Conservation (phyloP, 116 monocot species). For the Cymodocea nodosa region DNA sequence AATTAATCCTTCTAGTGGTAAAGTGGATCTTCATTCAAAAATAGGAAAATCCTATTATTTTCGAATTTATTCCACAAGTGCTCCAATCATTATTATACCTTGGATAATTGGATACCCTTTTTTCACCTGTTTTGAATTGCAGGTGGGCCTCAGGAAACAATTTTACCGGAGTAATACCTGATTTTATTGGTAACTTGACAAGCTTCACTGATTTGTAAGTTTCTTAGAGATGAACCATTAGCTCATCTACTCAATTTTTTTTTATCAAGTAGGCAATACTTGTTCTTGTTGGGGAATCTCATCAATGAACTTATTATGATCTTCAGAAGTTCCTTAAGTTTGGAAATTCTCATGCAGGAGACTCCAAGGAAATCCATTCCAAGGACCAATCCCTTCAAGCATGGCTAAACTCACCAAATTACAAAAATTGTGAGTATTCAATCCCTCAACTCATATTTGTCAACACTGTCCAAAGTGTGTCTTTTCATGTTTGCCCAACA, state of each 20-base stretch:
- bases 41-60: background rate
- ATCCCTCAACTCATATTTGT: background rate
- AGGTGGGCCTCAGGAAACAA: constrained; percentile 70
- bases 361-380: constrained; percentile 81
- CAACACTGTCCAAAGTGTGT: background rate
- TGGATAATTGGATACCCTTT: background rate
- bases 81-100: background rate
- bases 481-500: too few relatives aligned
- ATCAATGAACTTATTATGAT: background rate
- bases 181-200: constrained; percentile 51
- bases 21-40: too few relatives aligned
- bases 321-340: background rate
- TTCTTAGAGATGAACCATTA: background rate
- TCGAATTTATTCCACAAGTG: background rate
- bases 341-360: constrained; percentile 33
- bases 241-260: background rate
- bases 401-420: constrained; percentile 46
- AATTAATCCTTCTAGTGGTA: too few relatives aligned
- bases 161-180: constrained; percentile 74
- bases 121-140: constrained; percentile 5
- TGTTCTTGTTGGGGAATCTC: background rate
- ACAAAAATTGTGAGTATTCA: constrained; percentile 41
- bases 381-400: constrained; percentile 83
- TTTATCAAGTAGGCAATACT: background rate
- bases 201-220: constrained; percentile 49